Evolutionary conservation across 441 rosid genomes (phyloP), one percentile per base, ranked within the genome.

Genomic region (Gossypium davidsonii): DNA sequence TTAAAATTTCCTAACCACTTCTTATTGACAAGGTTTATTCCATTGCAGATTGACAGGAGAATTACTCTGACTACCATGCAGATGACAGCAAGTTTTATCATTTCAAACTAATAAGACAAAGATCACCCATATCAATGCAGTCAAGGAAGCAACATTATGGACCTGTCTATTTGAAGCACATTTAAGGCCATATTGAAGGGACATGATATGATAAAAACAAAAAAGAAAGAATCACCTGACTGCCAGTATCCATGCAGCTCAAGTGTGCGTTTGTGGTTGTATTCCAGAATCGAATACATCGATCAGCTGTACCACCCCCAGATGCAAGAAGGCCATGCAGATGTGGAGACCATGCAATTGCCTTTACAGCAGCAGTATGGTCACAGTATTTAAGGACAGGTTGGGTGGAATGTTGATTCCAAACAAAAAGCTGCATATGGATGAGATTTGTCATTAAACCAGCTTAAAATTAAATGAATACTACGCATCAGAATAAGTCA

Each of bases 271-370:
- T 92, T 0, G 97, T 89, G n/a, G 94, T 83, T 70, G 98, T 94
- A 77, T 94, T 94, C 98, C 98, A 92, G 78, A 92, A 94, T 10
- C 98, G 91, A 77, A 92, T 89, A 78, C 97, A 94, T 60, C 97
- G 86, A 72, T 92, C 98, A 57, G 98, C 97, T 51, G 98, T 92
- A 31, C 98, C 98, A 34, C 98, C 98, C 23, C 98, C 98, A 67
- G 97, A 94, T 60, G 97, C 98, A 79, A 94, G 95, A 78, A 94
- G 98, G 57, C 98, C 98, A 62, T 92, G 96, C 75, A 92, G 90
- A 87, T 92, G 98, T 3, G 98, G 97, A 70, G 98, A 94, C 97
- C 98, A 94, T 64, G 98, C 97, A 77, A 94, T 94, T 63, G 98
- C 98, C 83, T 94, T 94, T 48, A 94, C 98, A 51, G 98, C 98